Conservation (phyloP, 139 green algal species). For the Coelastrella sp. region DNA sequence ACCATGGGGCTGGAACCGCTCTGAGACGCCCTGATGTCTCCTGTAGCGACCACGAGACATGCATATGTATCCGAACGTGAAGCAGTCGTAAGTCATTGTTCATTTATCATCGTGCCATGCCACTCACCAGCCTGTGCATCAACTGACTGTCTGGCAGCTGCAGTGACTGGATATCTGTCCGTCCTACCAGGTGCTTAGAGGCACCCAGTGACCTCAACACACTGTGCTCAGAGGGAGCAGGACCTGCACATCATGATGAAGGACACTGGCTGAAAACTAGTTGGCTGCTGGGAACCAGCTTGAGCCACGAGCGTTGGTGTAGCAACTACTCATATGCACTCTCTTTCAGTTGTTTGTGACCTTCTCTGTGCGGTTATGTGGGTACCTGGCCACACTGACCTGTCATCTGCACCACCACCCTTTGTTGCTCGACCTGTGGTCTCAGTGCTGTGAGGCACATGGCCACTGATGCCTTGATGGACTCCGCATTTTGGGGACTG, state of each 20-base stretch:
- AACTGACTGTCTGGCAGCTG: conserved; percentile 39
- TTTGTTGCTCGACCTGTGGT: conserved; percentile 1
- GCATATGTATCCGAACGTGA: no score
- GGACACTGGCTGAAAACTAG: no score
- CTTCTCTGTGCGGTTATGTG: neutral
- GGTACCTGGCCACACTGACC: neutral
- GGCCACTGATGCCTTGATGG: conserved; percentile 37
- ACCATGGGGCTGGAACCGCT: no score
- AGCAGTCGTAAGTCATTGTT: no score
- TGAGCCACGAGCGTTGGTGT: no score
- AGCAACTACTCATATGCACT: no score
- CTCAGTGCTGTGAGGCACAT: conserved; percentile 49
- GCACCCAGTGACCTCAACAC: conserved; percentile 12
- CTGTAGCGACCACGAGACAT: no score
- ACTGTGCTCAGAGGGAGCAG: neutral
- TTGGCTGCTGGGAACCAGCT: no score
- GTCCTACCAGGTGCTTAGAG: neutral
- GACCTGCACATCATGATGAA: neutral
- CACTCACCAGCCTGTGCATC: conserved; percentile 35
- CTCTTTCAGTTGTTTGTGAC: no score
- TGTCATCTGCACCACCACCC: conserved; percentile 41
- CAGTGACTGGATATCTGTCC: conserved; percentile 23
- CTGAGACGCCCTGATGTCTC: no score
- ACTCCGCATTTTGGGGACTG: conserved; percentile 16
- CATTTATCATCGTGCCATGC: no score